These are phyloP conservation scores for Metarhizium humberi DNA, from an alignment of 2,329 filamentous ascomycete species.

Conservation along the genomic window DNA sequence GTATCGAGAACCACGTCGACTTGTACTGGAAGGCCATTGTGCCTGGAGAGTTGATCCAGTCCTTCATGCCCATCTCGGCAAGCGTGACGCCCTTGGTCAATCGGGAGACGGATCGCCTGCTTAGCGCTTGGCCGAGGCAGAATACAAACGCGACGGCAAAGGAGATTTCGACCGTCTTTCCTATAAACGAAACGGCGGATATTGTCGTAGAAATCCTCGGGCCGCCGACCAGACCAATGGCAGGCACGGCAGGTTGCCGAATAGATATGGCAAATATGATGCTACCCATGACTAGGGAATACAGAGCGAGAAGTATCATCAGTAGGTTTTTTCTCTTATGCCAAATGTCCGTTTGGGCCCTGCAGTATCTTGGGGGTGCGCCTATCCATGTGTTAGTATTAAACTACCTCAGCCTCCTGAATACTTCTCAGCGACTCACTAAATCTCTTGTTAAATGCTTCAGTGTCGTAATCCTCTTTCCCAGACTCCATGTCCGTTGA, in stretches of 20 bases:
- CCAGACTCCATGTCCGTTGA: neutral
- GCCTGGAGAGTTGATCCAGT: slow-evolving; percentile 66
- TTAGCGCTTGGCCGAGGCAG: slow-evolving; percentile 66
- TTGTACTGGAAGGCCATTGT: no score
- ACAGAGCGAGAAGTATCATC: slow-evolving; percentile 41
- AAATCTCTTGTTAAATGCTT: neutral
- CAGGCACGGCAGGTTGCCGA: slow-evolving; percentile 23
- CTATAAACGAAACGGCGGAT: slow-evolving; percentile 57
- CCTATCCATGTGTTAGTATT: neutral
- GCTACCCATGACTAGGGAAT: slow-evolving; percentile 51
- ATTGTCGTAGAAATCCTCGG: slow-evolving; percentile 56
- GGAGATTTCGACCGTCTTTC: slow-evolving; percentile 68
- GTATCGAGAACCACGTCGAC: no score
- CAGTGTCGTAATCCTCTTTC: neutral
- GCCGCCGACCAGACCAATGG: neutral
- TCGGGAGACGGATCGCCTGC: slow-evolving; percentile 51
- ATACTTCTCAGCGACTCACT: neutral
- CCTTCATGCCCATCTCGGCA: slow-evolving; percentile 69
- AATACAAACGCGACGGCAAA: slow-evolving; percentile 72
- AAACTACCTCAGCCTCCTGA: neutral
- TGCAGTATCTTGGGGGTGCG: slow-evolving; percentile 22
- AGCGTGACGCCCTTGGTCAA: slow-evolving; percentile 58
- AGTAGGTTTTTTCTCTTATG: slow-evolving; percentile 29
- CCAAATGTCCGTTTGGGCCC: slow-evolving; percentile 7
- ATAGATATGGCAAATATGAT: slow-evolving; percentile 58